Evolutionary conservation across 2,329 filamentous ascomycete genomes (phyloP).

Genomic region (Scorias spongiosa): DNA sequence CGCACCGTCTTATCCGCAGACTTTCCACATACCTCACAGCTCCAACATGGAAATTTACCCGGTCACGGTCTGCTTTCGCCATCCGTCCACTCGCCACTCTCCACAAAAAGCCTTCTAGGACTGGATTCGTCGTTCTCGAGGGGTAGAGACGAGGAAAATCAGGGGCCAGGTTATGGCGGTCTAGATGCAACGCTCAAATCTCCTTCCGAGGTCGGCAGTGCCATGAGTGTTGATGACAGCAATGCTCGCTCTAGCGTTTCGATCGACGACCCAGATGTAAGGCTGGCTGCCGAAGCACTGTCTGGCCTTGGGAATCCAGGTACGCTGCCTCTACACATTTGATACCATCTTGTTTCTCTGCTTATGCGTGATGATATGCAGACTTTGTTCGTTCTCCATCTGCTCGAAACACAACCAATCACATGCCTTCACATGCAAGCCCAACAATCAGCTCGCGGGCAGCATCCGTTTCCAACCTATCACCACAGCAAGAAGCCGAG

Average conservation of each 20-base stretch:
- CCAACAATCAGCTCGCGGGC: constrained; percentile 20
- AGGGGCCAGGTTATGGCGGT: constrained; percentile 13
- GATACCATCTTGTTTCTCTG: no score
- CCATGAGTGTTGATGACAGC: constrained; percentile 26
- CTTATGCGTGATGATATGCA: constrained; percentile 9
- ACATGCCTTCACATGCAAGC: constrained; percentile 11
- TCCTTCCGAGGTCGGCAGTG: constrained; percentile 29
- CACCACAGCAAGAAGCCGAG: constrained; percentile 43
- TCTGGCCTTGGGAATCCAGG: constrained; percentile 34
- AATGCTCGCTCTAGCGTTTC: constrained; percentile 25
- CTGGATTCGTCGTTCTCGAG: constrained; percentile 19
- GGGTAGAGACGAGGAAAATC: constrained; percentile 4
- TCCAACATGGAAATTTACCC: constrained; percentile 5
- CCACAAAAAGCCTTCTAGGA: constrained; percentile 17
- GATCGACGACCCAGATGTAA: constrained; percentile 33
- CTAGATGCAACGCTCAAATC: constrained; percentile 25
- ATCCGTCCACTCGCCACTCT: constrained; percentile 7
- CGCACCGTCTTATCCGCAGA: constrained; percentile 28
- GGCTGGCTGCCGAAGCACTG: constrained; percentile 35
- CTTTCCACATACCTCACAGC: constrained; percentile 18
- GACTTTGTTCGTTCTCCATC: constrained; percentile 28
- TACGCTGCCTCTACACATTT: constrained; percentile 12
- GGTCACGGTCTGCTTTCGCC: neutral
- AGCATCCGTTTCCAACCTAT: neutral
- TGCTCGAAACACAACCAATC: constrained; percentile 16